Evolutionary conservation across 2,329 filamentous ascomycete species (phyloP), one percentile per base, ranked within the genome.

Genomic region (Epicoccum sorghinum): DNA sequence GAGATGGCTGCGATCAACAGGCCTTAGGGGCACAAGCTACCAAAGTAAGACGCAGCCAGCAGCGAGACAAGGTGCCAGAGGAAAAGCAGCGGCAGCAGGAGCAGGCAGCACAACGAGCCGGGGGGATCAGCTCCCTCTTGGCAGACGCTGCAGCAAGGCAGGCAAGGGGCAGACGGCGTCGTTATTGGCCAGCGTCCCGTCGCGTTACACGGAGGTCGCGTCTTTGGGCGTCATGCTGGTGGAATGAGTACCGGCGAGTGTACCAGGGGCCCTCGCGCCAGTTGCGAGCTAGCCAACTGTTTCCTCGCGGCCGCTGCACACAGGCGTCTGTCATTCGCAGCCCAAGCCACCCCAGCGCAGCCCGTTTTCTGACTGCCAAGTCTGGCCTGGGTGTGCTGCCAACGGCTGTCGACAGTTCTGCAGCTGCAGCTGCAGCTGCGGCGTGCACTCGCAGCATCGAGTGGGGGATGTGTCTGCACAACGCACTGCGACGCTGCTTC

Each of bases 61-160:
- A 18, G 18, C 18, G 18, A 18, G 18, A 18, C 18, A 18, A 18
- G 18, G 18, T 18, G 18, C 18, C 18, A 45, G 50, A 53, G 47
- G 45, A 27, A 29, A 36, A 32, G 27, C 27, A 30, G 40, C 25
- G 18, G 36, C 45, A 41, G 44, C 35, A 33, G 44, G 3, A 52
- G 52, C 43, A 48, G 42, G 52, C 43, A 57, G 55, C 52, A 47
- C 23, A 52, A 45, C 54, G 40, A 49, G 57, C 50, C 13, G 35
- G n/a, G 29, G 52, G 59, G 52, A 48, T 50, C 51, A 54, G 57
- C 55, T 57, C 55, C 55, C 40, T 39, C 40, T 57, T 53, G 53
- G 57, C 51, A 45, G 45, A 49, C 44, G 52, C 50, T 54, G 55
- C 65, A 49, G 66, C 66, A 69, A 68, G 66, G 68, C 61, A 69